Evolutionary conservation across 805 yeast species (phyloP), one percentile per base, ranked within the genome.

Genomic region (Saccharomycopsis malanga): DNA sequence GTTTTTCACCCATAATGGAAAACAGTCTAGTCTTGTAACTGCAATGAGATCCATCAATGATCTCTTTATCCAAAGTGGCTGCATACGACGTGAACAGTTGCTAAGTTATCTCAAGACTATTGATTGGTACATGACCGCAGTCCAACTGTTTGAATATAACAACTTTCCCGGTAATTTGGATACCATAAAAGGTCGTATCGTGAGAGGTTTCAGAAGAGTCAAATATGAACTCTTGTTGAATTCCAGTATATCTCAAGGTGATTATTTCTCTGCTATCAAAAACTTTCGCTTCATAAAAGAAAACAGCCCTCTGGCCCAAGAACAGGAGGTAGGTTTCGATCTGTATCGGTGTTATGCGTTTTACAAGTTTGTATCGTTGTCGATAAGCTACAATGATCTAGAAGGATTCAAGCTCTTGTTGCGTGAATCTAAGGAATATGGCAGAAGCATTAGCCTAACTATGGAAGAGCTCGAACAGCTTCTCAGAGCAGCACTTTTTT

Each of bases 221-320:
- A 42, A 42, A 34, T 22, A 23, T 22, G 29, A 34, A n/a, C 34
- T 20, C 34, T 24, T 34, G 17, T n/a, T 42, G n/a, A 42, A 42
- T 34, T 35, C 34, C 9, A 35, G 29, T 17, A 22, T 42, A 4
- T 21, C 24, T 15, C 30, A 34, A 30, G 39, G 18, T 24, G 39
- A 42, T 14, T 42, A 42, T 34, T 42, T 23, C 17, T 21, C 39
- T 2, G 45, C 45, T 4, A 15, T 42, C 22, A 24, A 32, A 3
- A 30, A 29, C 20, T 41, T 41, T 12, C 29, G 32, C 20, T 24
- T n/a, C n/a, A 25, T 25, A 25, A 25, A 7, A 24, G 20, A 25
- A 25, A 20, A 2, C 27, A 20, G 21, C 21, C 34, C 3, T 32
- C 20, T 1, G 27, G 30, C 5, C 30, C 30, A 27, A 12, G 7